phyloP scores from a whole-genome alignment of 176 grass and related monocot genomes.

The Juncus inflexus region DNA sequence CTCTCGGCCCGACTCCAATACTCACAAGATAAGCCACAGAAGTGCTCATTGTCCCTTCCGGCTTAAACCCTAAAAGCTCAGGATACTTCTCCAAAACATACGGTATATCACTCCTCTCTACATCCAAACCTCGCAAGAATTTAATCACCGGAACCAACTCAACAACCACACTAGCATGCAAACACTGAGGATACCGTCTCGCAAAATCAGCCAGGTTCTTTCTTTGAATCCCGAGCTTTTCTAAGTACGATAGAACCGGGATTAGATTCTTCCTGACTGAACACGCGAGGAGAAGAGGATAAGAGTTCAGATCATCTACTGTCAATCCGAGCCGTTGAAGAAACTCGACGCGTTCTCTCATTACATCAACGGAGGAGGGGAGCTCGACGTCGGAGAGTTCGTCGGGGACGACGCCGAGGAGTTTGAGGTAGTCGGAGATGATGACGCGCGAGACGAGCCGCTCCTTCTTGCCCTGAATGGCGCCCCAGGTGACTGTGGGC shows the following conservation, averaged over 20 bases:
- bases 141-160: constrained; percentile 70
- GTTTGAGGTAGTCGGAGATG: constrained; percentile 89
- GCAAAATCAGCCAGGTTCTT: constrained; percentile 56
- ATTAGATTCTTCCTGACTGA: constrained; percentile 85
- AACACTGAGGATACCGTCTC: constrained; percentile 56
- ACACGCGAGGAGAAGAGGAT: constrained; percentile 79
- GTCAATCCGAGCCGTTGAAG: constrained; percentile 84
- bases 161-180: constrained; percentile 88
- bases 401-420: constrained; percentile 62
- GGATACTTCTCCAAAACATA: constrained; percentile 75
- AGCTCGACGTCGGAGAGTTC: constrained; percentile 83
- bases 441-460: constrained; percentile 86
- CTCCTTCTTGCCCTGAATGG: constrained; percentile 86
- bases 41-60: constrained; percentile 91
- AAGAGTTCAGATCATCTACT: constrained; percentile 79
- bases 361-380: constrained; percentile 84
- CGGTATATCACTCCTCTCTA: constrained; percentile 80
- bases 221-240: constrained; percentile 82
- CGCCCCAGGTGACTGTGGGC: constrained; percentile 93
- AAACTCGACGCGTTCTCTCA: constrained; percentile 95
- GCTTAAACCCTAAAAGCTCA: constrained; percentile 82
- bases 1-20: constrained; percentile 69
- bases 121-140: constrained; percentile 80
- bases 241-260: constrained; percentile 89
- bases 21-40: constrained; percentile 84